These are phyloP conservation scores for Mycena vulgaris DNA, from an alignment of 768 basidiomycete genomes.

Conservation along the genomic window DNA sequence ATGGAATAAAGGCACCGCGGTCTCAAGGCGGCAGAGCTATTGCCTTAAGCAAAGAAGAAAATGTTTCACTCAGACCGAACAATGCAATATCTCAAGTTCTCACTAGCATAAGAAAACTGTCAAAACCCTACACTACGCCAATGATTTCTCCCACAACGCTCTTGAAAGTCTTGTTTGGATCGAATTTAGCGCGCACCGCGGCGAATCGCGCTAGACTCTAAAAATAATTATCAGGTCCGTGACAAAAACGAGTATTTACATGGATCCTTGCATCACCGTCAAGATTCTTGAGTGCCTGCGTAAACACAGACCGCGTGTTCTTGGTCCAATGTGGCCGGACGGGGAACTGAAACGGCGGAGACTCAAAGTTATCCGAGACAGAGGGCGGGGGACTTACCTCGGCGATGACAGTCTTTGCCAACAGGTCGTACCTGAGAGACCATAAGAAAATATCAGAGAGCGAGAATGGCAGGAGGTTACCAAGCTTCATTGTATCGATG, in stretches of 20 bases:
- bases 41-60: too few relatives aligned
- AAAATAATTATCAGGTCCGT: background rate
- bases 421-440: conserved; percentile 33
- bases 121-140: conserved; percentile 52
- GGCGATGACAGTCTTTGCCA: conserved; percentile 45
- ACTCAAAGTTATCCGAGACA: background rate
- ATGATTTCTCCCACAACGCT: conserved; percentile 55
- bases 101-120: too few relatives aligned
- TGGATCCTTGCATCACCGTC: conserved; percentile 48
- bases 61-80: too few relatives aligned
- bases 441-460: background rate
- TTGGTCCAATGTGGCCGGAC: conserved; percentile 57
- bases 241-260: background rate
- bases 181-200: conserved; percentile 49
- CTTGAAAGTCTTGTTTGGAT: conserved; percentile 52
- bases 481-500: conserved; percentile 54
- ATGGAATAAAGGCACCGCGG: too few relatives aligned
- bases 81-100: too few relatives aligned
- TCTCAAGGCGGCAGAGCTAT: too few relatives aligned
- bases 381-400: background rate
- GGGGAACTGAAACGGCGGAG: conserved; percentile 45
- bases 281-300: conserved; percentile 49
- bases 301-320: conserved; percentile 50
- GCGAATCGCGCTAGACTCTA: conserved; percentile 51
- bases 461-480: conserved; percentile 15